Percentiles rank a stretch among this genome's conserved stretches.
phyloP scores from a whole-genome alignment of 371 early-diverging fungal species.

The Nematocida sp. region DNA sequence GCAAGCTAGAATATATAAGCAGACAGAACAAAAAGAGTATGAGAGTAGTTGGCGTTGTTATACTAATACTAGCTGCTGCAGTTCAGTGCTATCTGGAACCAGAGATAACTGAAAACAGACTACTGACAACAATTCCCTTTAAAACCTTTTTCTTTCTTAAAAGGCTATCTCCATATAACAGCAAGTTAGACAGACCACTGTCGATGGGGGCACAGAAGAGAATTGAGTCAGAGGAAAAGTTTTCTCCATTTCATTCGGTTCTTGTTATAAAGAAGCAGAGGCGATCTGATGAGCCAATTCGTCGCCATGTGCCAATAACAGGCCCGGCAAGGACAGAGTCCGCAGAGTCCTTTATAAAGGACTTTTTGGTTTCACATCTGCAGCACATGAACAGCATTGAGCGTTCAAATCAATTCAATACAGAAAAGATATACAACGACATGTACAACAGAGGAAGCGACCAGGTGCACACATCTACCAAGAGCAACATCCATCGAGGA shows the following conservation, averaged over 20 bases:
- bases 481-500: neutral
- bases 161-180: constrained; percentile 21
- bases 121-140: constrained; percentile 28
- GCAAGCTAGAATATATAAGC: constrained; percentile 31
- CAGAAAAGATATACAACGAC: constrained; percentile 54
- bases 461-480: neutral
- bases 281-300: constrained; percentile 8
- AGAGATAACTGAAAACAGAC: constrained; percentile 11
- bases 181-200: constrained; percentile 34
- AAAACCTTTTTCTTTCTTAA: constrained; percentile 11
- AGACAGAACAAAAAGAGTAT: constrained; percentile 8
- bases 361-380: constrained; percentile 44
- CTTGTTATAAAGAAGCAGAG: constrained; percentile 21
- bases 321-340: neutral
- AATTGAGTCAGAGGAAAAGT: constrained; percentile 45
- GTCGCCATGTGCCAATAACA: neutral
- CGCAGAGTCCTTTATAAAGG: constrained; percentile 50
- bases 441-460: constrained; percentile 12
- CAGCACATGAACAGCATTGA: constrained; percentile 30
- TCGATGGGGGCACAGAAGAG: constrained; percentile 46
- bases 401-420: constrained; percentile 36
- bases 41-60: constrained; percentile 8
- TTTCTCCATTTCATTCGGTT: constrained; percentile 49
- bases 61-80: constrained; percentile 1
- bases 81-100: constrained; percentile 22